Evolutionary conservation across 1,284 basidiomycete species (phyloP).

Genomic region (Ustilago lituana): DNA sequence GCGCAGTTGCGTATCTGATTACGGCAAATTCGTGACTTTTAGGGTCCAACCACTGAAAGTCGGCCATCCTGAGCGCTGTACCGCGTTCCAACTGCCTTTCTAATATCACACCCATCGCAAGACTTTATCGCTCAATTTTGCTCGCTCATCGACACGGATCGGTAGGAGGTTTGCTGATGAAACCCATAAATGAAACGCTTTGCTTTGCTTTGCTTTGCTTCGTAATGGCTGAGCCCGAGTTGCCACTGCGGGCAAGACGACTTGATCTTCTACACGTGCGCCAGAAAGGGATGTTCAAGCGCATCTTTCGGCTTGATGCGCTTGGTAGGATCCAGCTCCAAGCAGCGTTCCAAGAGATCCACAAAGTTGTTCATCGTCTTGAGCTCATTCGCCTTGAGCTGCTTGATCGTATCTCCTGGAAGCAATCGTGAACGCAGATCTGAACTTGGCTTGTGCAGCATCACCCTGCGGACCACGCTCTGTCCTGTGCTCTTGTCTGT

Average conservation of each 20-base stretch:
- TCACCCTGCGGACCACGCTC: constrained; percentile 83
- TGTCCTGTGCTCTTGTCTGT: constrained; percentile 57
- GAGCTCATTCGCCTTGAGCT: constrained; percentile 86
- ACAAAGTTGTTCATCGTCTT: constrained; percentile 85
- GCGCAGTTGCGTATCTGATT: background rate
- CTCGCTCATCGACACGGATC: too few species aligned
- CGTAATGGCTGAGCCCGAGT: too few species aligned
- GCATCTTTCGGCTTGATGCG: constrained; percentile 88
- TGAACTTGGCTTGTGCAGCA: constrained; percentile 82
- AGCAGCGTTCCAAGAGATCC: constrained; percentile 89
- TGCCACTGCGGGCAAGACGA: too few species aligned
- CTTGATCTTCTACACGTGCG: constrained; percentile 12
- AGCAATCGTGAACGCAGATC: constrained; percentile 85
- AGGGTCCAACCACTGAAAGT: constrained; percentile 5
- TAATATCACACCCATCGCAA: background rate
- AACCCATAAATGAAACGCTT: too few species aligned
- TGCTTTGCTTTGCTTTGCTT: too few species aligned
- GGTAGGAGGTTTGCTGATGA: too few species aligned
- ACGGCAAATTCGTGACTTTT: background rate
- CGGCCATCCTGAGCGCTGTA: too few species aligned
- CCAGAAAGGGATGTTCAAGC: constrained; percentile 81
- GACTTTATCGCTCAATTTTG: background rate
- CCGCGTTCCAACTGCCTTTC: too few species aligned
- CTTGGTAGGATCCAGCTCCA: constrained; percentile 87
- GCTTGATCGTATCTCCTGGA: constrained; percentile 76